Base-by-base conservation (phyloP, 1,284 basidiomycete genomes). In the Marasmius tenuissimus region DNA sequence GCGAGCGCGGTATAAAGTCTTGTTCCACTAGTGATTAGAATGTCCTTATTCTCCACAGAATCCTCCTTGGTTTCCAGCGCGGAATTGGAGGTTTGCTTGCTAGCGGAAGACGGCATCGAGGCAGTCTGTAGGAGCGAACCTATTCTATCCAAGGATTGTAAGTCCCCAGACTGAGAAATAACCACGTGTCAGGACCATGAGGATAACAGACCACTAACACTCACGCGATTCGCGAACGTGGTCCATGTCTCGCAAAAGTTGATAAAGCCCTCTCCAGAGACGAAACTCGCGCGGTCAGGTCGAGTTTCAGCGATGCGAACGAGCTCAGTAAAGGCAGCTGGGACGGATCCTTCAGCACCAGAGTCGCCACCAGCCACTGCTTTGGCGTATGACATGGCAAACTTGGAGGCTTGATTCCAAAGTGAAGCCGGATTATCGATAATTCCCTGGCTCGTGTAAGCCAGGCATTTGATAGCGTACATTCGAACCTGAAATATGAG, bases 181-280 rank as follows among this genome's bases (percentile, higher is more conserved):
- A 48, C n/a, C 18, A 33, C 7, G 42, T 35, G 57, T 22, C 38
- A 56, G 49, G 33, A 61, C 12, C 38, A 51, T 59, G 39, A 16
- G 20, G 27, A 37, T 53, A 11, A 8, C 50, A 53, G 40, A 14
- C 7, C 51, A 38, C 14, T 18, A 11, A 49, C 20, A 67, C 72
- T 58, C 58, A 84, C 86, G 72, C 75, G 76, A 67, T 80, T 81
- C 1, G 85, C 84, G 63, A 86, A 79, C 34, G 69, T 73, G 66
- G 82, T 79, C 83, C 85, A 86, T 60, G 82, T 84, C 65, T 91
- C 88, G 68, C 89, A 91, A 69, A 89, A 86, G 4, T 75, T 75
- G 11, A 85, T 64, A 66, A 88, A 92, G 0, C 78, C 75, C 37
- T 75, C 79, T 1, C 83, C 84, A 6, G 72, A 71, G 58, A 84